Evolutionary conservation across 805 yeast species (phyloP).

Genomic region (Sugiyamaella floridensis): DNA sequence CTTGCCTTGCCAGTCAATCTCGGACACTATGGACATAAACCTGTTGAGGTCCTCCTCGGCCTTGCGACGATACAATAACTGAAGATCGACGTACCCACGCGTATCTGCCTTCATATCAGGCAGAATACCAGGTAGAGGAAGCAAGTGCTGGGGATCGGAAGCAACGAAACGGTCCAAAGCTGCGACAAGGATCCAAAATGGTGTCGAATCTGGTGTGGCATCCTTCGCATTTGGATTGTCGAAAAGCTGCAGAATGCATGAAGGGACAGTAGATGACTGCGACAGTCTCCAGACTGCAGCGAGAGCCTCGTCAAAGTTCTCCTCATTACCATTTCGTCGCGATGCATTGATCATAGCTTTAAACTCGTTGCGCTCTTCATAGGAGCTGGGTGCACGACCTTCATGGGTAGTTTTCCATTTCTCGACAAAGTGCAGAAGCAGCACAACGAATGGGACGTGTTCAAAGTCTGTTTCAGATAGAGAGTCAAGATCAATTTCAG

Average conservation of each 20-base stretch:
- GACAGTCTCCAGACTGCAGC: constrained; percentile 40
- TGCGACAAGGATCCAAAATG: constrained; percentile 56
- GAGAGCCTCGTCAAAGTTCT: constrained; percentile 49
- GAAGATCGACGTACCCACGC: constrained; percentile 49
- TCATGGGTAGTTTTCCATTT: constrained; percentile 32
- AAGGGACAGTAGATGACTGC: constrained; percentile 25
- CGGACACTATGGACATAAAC: not conserved
- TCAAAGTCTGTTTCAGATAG: constrained; percentile 42
- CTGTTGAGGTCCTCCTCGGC: not conserved
- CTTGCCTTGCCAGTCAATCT: constrained; percentile 28
- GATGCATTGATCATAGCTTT: constrained; percentile 33
- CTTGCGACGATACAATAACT: constrained; percentile 49
- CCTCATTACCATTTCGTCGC: constrained; percentile 37
- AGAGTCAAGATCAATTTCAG: constrained; percentile 43
- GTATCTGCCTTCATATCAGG: constrained; percentile 91
- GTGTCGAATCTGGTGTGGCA: constrained; percentile 12
- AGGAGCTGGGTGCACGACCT: constrained; percentile 29
- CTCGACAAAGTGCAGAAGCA: constrained; percentile 50
- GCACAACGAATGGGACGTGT: constrained; percentile 62
- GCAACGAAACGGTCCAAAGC: constrained; percentile 45
- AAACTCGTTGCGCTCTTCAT: constrained; percentile 36
- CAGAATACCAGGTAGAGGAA: constrained; percentile 69
- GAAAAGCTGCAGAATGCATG: constrained; percentile 11
- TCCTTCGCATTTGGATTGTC: constrained; percentile 1
- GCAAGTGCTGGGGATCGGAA: constrained; percentile 24